phyloP scores from a whole-genome alignment of 2,329 filamentous ascomycete genomes.

The Chaetomiaceae sp. region DNA sequence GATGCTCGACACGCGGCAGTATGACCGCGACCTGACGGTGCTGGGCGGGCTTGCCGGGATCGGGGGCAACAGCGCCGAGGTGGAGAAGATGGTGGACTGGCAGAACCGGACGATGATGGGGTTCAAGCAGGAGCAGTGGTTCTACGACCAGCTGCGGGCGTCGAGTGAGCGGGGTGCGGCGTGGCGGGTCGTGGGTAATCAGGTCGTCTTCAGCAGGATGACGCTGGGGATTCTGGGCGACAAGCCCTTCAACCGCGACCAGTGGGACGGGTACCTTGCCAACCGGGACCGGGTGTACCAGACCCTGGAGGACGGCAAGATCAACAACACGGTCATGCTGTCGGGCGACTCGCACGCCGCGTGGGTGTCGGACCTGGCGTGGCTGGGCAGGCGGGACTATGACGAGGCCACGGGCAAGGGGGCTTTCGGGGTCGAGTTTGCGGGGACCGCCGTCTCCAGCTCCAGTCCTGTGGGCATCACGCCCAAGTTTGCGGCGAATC shows the following conservation, averaged over 20 bases:
- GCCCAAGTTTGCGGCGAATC: slow-evolving; percentile 47
- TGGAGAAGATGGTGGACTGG: slow-evolving; percentile 55
- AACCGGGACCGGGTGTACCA: slow-evolving; percentile 68
- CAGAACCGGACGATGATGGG: slow-evolving; percentile 62
- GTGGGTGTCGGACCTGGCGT: slow-evolving; percentile 58
- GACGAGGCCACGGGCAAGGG: slow-evolving; percentile 49
- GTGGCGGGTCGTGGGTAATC: slow-evolving; percentile 69
- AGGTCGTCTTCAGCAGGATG: slow-evolving; percentile 57
- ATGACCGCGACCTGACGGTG: slow-evolving; percentile 61
- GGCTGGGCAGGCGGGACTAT: slow-evolving; percentile 52
- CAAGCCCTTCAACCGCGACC: slow-evolving; percentile 29
- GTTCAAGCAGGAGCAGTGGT: slow-evolving; percentile 68
- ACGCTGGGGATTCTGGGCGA: slow-evolving; percentile 28
- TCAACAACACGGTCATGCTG: slow-evolving; percentile 69
- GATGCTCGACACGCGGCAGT: slow-evolving; percentile 65
- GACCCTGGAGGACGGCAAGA: slow-evolving; percentile 62
- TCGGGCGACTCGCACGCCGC: slow-evolving; percentile 66
- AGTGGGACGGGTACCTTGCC: slow-evolving; percentile 60
- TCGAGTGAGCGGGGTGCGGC: slow-evolving; percentile 61
- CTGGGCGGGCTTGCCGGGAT: slow-evolving; percentile 27
- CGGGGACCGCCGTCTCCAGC: slow-evolving; percentile 62
- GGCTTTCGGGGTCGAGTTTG: slow-evolving; percentile 59
- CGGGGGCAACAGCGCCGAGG: slow-evolving; percentile 54
- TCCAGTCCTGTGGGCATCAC: slow-evolving; percentile 56
- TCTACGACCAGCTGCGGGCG: slow-evolving; percentile 55